Conservation (phyloP, 2,329 filamentous ascomycete genomes). For the Cordyceps militaris region DNA sequence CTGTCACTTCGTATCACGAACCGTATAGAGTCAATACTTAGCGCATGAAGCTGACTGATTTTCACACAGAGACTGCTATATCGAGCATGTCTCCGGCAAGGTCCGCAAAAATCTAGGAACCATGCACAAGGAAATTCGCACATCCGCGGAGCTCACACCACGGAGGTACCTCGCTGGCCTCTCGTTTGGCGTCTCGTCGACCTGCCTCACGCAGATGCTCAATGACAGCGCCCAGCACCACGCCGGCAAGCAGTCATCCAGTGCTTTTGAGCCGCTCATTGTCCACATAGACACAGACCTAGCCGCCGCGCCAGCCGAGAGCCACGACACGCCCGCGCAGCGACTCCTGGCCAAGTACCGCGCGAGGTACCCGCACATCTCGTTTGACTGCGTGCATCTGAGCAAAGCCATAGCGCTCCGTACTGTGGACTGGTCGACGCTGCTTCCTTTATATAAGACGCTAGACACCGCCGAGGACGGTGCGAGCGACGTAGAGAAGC, state of each 20-base stretch:
- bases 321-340: conserved; percentile 26
- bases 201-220: conserved; percentile 68
- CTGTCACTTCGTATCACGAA: not conserved
- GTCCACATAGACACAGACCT: conserved; percentile 46
- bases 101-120: conserved; percentile 62
- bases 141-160: conserved; percentile 26
- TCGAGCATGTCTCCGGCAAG: conserved; percentile 70
- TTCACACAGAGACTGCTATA: conserved; percentile 56
- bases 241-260: conserved; percentile 53
- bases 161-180: conserved; percentile 64
- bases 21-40: not conserved
- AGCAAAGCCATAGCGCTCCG: conserved; percentile 49
- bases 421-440: conserved; percentile 46
- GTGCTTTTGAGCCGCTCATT: conserved; percentile 61
- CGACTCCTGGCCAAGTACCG: conserved; percentile 47
- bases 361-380: conserved; percentile 57
- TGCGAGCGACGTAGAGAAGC: conserved; percentile 27
- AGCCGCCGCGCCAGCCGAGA: conserved; percentile 12
- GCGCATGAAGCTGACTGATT: conserved; percentile 4
- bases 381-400: conserved; percentile 57
- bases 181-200: conserved; percentile 76
- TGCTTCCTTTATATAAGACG: conserved; percentile 23
- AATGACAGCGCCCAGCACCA: conserved; percentile 62
- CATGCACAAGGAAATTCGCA: conserved; percentile 42
- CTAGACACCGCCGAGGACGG: conserved; percentile 22